These are phyloP conservation scores for Suhomyces coccinellae DNA, from an alignment of 1,139 yeast species.

Conservation along the genomic window DNA sequence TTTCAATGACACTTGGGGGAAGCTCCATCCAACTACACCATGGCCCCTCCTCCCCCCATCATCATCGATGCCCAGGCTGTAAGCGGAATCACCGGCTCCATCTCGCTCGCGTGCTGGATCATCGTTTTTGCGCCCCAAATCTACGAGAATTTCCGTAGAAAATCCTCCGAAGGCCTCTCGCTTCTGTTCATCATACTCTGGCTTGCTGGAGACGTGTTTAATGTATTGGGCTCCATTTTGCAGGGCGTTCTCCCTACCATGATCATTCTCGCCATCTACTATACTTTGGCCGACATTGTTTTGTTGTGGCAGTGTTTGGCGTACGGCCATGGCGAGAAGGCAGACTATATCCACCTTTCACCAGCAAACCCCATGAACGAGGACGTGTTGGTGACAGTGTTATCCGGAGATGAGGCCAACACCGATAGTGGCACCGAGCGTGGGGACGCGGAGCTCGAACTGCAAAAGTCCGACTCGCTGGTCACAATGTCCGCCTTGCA, in stretches of 20 bases:
- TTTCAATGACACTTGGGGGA: slow-evolving; percentile 2
- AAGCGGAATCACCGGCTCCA: slow-evolving; percentile 87
- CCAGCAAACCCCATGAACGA: slow-evolving; percentile 88
- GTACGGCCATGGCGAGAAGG: slow-evolving; percentile 60
- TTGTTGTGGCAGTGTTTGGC: slow-evolving; percentile 77
- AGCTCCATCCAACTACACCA: slow-evolving; percentile 6
- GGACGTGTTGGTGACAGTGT: slow-evolving; percentile 60
- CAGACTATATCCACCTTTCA: slow-evolving; percentile 78
- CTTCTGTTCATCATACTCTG: slow-evolving; percentile 79
- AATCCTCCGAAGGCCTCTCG: slow-evolving; percentile 85
- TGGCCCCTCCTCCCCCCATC: slow-evolving; percentile 68
- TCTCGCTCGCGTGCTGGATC: slow-evolving; percentile 96
- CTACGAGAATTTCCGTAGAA: slow-evolving; percentile 82
- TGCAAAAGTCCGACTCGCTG: slow-evolving; percentile 2
- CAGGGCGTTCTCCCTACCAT: slow-evolving; percentile 92
- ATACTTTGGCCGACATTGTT: slow-evolving; percentile 86
- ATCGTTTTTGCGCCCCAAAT: slow-evolving; percentile 97
- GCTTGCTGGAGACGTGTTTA: slow-evolving; percentile 88
- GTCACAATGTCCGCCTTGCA: slow-evolving; percentile 19
- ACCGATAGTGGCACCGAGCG: slow-evolving; percentile 2
- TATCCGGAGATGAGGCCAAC: slow-evolving; percentile 24
- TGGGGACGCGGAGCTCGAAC: slow-evolving; percentile 10
- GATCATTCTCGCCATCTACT: slow-evolving; percentile 86
- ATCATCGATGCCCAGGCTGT: slow-evolving; percentile 73
- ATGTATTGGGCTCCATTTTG: slow-evolving; percentile 81